Evolutionary conservation across 2,329 filamentous ascomycete genomes (phyloP), one percentile per base, ranked within the genome.

Genomic region (Nothomitra cinnamomea): DNA sequence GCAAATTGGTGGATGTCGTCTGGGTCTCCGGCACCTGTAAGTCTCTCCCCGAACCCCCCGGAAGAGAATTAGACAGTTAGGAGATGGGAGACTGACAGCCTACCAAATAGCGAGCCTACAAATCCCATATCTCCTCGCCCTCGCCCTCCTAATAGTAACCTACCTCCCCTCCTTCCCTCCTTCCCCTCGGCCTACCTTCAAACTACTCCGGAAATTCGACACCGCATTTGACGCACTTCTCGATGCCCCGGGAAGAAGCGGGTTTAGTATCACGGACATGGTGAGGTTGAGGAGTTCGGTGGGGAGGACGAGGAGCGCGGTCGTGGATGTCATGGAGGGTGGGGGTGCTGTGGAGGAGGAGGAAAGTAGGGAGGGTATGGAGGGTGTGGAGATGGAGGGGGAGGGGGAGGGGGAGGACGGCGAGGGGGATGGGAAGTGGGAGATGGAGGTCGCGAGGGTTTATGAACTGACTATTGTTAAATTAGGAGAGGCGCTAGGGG

Each of bases 1-100:
- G 89, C 54, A 73, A 74, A 4, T 64, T 95, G 12, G 69, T 94
- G 15, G 83, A 94, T 65, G 76, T 94, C 6, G 68, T 95, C 3
- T 96, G 90, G 90, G 76, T 87, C 21, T 87, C 82, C 28, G 87
- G 85, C 8, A 95, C 89, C 21, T 87, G 87, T 88, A 72, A 64
- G 85, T 73, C 35, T 6, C 17, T 49, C 45, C 19, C 19, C 28
- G n/a, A 13, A 25, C 13, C 17, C 15, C 10, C 2, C 38, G 3
- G 5, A 19, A 41, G 5, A 41, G 15, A 15, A 22, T n/a, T n/a
- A n/a, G n/a, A n/a, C n/a, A n/a, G n/a, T n/a, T n/a, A n/a, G n/a
- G n/a, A 13, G 15, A 25, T n/a, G 21, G n/a, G 17, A 19, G n/a
- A 13, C 19, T 19, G 5, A 12, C 15, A n/a, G 2, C 17, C 12